These are phyloP conservation scores for Trichoderma pleuroti DNA, from an alignment of 2,329 filamentous ascomycete genomes.

Conservation along the genomic window DNA sequence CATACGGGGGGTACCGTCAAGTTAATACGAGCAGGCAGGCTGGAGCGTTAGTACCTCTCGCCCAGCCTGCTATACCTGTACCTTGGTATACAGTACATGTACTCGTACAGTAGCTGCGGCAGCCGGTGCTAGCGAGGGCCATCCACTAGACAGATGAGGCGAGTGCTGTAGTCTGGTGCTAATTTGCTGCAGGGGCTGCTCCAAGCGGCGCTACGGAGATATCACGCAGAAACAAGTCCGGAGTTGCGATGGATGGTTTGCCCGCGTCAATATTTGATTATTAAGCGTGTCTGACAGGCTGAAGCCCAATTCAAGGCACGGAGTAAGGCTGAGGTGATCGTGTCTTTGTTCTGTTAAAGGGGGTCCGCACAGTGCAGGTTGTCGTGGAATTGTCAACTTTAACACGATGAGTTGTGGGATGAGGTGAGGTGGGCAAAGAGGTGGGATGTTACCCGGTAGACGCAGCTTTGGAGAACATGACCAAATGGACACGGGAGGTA, in stretches of 20 bases:
- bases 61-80: too few relatives aligned
- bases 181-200: not conserved
- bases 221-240: not conserved
- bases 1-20: not conserved
- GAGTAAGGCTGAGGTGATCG: not conserved
- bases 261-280: not conserved
- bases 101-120: not conserved
- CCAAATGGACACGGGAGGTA: too few relatives aligned
- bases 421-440: not conserved
- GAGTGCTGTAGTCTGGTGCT: not conserved
- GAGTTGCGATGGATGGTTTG: not conserved
- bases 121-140: not conserved
- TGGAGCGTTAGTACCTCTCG: not conserved
- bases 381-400: fast-evolving
- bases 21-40: not conserved
- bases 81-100: too few relatives aligned
- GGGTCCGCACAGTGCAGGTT: not conserved
- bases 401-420: not conserved
- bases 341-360: not conserved
- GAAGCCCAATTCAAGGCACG: not conserved
- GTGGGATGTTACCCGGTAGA: not conserved
- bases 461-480: not conserved
- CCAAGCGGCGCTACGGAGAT: not conserved
- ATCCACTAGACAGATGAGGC: not conserved
- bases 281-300: not conserved